Conservation (phyloP, 2,329 filamentous ascomycete species). For the Fusarium vanettenii region DNA sequence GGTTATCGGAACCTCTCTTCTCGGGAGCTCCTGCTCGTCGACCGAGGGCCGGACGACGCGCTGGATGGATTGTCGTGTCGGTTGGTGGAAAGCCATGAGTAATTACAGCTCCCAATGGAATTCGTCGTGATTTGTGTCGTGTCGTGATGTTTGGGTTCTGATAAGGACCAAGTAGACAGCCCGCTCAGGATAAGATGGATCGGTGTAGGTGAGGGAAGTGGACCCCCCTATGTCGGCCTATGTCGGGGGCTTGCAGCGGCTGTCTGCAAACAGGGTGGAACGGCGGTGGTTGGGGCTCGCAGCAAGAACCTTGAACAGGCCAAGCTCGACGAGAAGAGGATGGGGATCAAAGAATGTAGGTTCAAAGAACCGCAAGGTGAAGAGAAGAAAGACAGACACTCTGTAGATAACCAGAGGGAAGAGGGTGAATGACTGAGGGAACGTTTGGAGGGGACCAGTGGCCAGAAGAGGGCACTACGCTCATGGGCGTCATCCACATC, state of each 20-base stretch:
- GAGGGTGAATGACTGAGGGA: conserved; percentile 20
- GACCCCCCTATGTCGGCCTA: conserved; percentile 36
- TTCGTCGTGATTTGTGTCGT: not conserved
- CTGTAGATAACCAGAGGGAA: conserved; percentile 16
- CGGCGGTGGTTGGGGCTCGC: conserved; percentile 11
- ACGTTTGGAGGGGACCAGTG: conserved; percentile 21
- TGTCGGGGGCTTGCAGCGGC: conserved; percentile 35
- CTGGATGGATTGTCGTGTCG: conserved; percentile 64
- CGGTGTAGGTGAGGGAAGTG: conserved; percentile 40
- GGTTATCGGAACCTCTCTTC: conserved; percentile 40
- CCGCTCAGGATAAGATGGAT: conserved; percentile 39
- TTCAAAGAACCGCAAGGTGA: conserved; percentile 8
- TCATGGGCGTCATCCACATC: conserved; percentile 37
- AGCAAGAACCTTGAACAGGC: conserved; percentile 8
- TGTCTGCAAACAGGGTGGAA: conserved; percentile 18
- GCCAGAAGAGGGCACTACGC: conserved; percentile 33
- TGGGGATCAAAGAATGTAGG: conserved; percentile 2
- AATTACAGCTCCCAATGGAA: conserved; percentile 16
- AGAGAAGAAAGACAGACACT: conserved; percentile 7
- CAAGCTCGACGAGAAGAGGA: conserved; percentile 1
- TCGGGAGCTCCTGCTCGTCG: conserved; percentile 51
- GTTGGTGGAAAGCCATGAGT: conserved; percentile 70
- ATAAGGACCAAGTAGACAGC: conserved; percentile 37
- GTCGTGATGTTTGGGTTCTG: conserved; percentile 28
- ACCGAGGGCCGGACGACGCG: conserved; percentile 57